Base-by-base conservation (phyloP, 305 asterid species). In the Rubia tinctorum region DNA sequence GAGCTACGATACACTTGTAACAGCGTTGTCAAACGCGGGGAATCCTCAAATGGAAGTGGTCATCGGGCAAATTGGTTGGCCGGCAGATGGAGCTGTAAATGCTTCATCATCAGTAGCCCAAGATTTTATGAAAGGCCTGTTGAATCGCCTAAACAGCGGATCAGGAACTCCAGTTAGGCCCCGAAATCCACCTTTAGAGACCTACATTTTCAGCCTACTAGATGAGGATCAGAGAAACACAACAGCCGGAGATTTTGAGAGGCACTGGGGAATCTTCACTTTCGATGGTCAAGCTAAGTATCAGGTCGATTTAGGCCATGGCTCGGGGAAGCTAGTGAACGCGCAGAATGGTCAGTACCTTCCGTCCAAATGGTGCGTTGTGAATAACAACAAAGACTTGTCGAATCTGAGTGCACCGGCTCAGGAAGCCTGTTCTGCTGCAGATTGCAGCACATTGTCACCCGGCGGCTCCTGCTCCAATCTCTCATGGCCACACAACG, bases 241-340 rank as follows among this genome's bases (percentile, higher is more conserved):
- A 53, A 76, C 81, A 20, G 47, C 78, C 13, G 98, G 96, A 44
- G 80, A 74, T 72, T 90, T 85, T 15, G 95, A 88, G 73, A 83
- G 98, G 83, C 97, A 92, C 76, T 90, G 97, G 97, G 98, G 98
- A 2, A 66, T 90, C 72, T 92, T 90, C 49, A 92, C 95, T 27
- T 92, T 92, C 59, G 98, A 92, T 66, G 98, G 98, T 71, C 98
- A 90, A 77, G 91, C 93, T 37, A 92, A 90, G 84, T 92, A 87
- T 83, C 83, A 86, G 37, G 80, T 82, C 40, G 85, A 87, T 72
- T 71, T 89, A 8, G 88, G 87, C 30, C 91, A 77, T 77, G 88
- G 89, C 45, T 82, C 81, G 2, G 80, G 86, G 76, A 83, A 84
- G 68, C 78, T 88, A 45, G 86, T 80, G 68, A 82, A 92, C 75